Percentiles rank a stretch among this genome's conserved stretches.
Conservation (phyloP, 768 basidiomycete species). For the Kwoniella sp. region DNA sequence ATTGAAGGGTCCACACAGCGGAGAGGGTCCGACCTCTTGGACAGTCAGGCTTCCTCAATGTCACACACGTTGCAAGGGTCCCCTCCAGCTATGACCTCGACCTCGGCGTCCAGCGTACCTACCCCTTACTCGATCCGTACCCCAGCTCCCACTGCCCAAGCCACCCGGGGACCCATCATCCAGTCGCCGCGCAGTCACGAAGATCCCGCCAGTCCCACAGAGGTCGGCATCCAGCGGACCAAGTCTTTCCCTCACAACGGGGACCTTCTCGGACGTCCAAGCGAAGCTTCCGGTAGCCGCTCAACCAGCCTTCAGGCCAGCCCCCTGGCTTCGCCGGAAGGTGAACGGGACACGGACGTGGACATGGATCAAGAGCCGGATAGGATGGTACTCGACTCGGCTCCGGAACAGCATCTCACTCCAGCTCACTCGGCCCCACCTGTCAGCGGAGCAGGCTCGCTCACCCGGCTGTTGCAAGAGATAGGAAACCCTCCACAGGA, state of each 20-base stretch:
- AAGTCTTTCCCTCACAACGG: constrained; percentile 14
- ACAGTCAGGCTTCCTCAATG: constrained; percentile 7
- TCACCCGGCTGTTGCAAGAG: constrained; percentile 10
- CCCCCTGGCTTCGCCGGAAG: not conserved
- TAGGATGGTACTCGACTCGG: not conserved
- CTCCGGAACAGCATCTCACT: no score
- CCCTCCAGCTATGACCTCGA: constrained; percentile 8
- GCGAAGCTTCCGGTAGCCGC: not conserved
- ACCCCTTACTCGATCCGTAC: constrained; percentile 13
- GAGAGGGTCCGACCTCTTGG: not conserved
- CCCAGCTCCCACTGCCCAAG: not conserved
- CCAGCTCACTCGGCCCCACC: no score
- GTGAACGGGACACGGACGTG: not conserved
- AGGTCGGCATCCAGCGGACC: not conserved
- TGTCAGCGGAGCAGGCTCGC: constrained; percentile 1
- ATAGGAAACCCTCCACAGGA: not conserved
- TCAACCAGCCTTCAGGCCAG: not conserved
- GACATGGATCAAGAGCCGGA: not conserved
- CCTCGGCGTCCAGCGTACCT: constrained; percentile 6
- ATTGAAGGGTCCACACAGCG: not conserved
- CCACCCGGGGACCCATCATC: constrained; percentile 1
- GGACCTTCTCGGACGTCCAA: constrained; percentile 1
- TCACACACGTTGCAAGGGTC: constrained; percentile 13
- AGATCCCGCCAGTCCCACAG: not conserved
- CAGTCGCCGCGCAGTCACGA: not conserved